Conservation (phyloP, 495 filamentous ascomycete species). For the Lepraria neglecta region DNA sequence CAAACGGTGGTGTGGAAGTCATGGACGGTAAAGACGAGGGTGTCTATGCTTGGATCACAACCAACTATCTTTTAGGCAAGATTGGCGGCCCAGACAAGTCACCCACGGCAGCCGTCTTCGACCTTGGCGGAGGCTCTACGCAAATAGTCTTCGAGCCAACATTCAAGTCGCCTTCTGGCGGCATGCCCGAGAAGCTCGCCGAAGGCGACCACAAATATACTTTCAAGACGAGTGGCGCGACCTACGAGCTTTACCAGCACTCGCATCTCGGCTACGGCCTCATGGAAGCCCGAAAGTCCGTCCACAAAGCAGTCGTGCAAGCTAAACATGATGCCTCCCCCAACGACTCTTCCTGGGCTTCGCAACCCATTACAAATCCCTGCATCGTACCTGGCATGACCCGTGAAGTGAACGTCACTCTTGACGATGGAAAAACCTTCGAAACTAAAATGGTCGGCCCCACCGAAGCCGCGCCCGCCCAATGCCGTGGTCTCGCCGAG, state of each 20-base stretch:
- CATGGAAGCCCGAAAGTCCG: slow-evolving; percentile 83
- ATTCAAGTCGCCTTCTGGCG: slow-evolving; percentile 68
- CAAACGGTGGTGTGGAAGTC: slow-evolving; percentile 80
- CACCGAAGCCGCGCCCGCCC: slow-evolving; percentile 57
- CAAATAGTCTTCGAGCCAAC: slow-evolving; percentile 97
- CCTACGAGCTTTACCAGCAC: slow-evolving; percentile 96
- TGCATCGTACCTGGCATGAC: slow-evolving; percentile 79
- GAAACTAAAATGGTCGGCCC: slow-evolving; percentile 83
- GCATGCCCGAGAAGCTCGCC: slow-evolving; percentile 80
- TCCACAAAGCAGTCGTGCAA: slow-evolving; percentile 67
- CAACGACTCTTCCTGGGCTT: slow-evolving; percentile 50
- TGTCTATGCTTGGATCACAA: slow-evolving; percentile 99
- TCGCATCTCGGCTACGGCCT: slow-evolving; percentile 96
- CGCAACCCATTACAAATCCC: slow-evolving; percentile 68
- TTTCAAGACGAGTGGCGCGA: slow-evolving; percentile 79
- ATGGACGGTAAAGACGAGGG: slow-evolving; percentile 96
- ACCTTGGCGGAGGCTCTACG: slow-evolving; percentile 92
- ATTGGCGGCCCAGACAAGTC: slow-evolving; percentile 87
- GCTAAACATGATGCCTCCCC: slow-evolving; percentile 35
- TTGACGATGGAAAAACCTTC: slow-evolving; percentile 46
- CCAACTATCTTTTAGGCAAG: slow-evolving; percentile 95
- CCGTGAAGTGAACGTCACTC: slow-evolving; percentile 59
- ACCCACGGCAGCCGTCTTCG: slow-evolving; percentile 88
- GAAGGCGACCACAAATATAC: slow-evolving; percentile 96
- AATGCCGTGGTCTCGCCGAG: slow-evolving; percentile 85